Evolutionary conservation across 805 yeast genomes (phyloP).

Genomic region (Yarrowia sp.): DNA sequence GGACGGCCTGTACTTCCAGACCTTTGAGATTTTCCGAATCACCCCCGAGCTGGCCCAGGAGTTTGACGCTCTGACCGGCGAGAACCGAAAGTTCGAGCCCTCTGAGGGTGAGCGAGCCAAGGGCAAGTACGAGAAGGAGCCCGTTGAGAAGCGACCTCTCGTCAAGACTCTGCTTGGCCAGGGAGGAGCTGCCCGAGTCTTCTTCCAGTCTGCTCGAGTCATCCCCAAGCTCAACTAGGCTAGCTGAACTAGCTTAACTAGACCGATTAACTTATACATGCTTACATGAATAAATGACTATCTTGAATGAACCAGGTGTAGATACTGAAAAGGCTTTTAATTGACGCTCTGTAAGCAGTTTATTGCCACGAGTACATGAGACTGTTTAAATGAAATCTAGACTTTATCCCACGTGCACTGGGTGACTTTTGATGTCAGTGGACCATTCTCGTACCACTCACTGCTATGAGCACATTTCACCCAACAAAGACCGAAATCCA

Average conservation of each 20-base stretch:
- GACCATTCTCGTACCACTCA: too few relatives aligned
- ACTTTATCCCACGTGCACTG: neutral
- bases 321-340: too few relatives aligned
- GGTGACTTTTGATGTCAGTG: too few relatives aligned
- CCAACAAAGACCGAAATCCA: too few relatives aligned
- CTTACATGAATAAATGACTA: neutral
- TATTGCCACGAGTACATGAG: too few relatives aligned
- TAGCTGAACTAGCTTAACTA: neutral
- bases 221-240: slow-evolving; percentile 49
- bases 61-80: slow-evolving; percentile 64
- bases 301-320: too few relatives aligned
- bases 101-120: slow-evolving; percentile 58
- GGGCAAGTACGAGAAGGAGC: slow-evolving; percentile 44
- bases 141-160: slow-evolving; percentile 50
- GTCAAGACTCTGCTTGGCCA: slow-evolving; percentile 65
- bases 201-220: slow-evolving; percentile 70
- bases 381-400: neutral
- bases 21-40: slow-evolving; percentile 64
- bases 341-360: too few relatives aligned
- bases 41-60: slow-evolving; percentile 59
- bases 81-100: slow-evolving; percentile 58
- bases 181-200: slow-evolving; percentile 72
- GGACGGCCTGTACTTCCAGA: slow-evolving; percentile 66
- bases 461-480: too few relatives aligned
- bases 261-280: neutral